These are phyloP conservation scores for Aspergillus funiculosus DNA, from an alignment of 495 filamentous ascomycete species.

Conservation along the genomic window DNA sequence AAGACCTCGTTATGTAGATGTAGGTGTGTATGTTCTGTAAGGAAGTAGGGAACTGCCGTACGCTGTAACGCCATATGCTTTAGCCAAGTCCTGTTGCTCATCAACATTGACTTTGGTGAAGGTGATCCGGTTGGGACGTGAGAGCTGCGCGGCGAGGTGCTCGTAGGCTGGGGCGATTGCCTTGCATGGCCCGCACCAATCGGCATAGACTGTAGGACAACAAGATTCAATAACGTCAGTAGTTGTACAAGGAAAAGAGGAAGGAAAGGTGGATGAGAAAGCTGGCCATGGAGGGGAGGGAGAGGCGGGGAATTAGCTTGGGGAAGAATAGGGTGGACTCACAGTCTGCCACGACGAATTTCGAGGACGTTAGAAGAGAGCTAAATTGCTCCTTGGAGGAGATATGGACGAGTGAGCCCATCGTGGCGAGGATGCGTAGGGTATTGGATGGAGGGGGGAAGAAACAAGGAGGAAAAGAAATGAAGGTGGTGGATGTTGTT, in stretches of 20 bases:
- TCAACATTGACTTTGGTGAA: slow-evolving; percentile 88
- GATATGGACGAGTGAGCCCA: slow-evolving; percentile 66
- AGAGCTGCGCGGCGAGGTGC: slow-evolving; percentile 64
- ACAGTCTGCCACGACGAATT: slow-evolving; percentile 82
- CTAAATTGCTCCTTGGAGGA: slow-evolving; percentile 65
- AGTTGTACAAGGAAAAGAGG: no score
- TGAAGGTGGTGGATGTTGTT: slow-evolving; percentile 17
- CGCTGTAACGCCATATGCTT: slow-evolving; percentile 66
- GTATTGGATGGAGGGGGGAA: slow-evolving; percentile 5
- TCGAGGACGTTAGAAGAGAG: slow-evolving; percentile 58
- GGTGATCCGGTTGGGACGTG: slow-evolving; percentile 64
- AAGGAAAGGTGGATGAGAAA: background rate
- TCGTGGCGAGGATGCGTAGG: slow-evolving; percentile 29
- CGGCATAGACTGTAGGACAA: slow-evolving; percentile 64
- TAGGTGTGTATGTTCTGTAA: no score
- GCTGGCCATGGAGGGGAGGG: slow-evolving; percentile 7
- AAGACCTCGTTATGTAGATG: no score
- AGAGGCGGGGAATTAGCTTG: slow-evolving; percentile 9
- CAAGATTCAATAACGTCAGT: slow-evolving; percentile 20
- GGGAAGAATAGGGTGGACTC: slow-evolving; percentile 35
- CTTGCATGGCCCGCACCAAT: slow-evolving; percentile 83
- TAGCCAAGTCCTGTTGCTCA: slow-evolving; percentile 64
- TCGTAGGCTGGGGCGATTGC: slow-evolving; percentile 80
- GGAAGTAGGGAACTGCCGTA: slow-evolving; percentile 46
- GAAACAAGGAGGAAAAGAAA: slow-evolving; percentile 12